Percentiles rank a stretch among this genome's conserved stretches.
Conservation (phyloP, 2,329 filamentous ascomycete species). For the Fusarium chuoi region DNA sequence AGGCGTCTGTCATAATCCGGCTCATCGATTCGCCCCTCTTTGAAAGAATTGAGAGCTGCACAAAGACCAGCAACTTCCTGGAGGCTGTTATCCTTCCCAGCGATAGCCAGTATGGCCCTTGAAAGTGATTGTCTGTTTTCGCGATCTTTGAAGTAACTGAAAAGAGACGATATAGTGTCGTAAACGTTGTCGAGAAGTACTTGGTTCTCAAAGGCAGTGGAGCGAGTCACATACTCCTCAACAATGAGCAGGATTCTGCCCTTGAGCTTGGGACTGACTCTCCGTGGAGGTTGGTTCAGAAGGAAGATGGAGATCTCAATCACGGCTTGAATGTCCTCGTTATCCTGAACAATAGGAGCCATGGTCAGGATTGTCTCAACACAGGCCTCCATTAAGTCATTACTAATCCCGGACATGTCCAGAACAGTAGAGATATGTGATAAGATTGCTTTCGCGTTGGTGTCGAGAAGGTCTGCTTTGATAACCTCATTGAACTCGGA, state of each 20-base stretch:
- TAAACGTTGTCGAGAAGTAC: slow-evolving; percentile 73
- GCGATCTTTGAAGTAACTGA: slow-evolving; percentile 89
- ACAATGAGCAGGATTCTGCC: slow-evolving; percentile 82
- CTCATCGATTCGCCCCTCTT: slow-evolving; percentile 77
- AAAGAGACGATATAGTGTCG: slow-evolving; percentile 80
- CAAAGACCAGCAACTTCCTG: slow-evolving; percentile 75
- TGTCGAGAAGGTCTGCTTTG: slow-evolving; percentile 64
- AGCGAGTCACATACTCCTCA: slow-evolving; percentile 79
- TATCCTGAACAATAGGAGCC: slow-evolving; percentile 73
- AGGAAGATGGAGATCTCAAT: slow-evolving; percentile 84
- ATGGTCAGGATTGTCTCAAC: slow-evolving; percentile 83
- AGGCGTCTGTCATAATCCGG: slow-evolving; percentile 88
- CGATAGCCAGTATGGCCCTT: slow-evolving; percentile 76
- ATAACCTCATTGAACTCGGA: slow-evolving; percentile 68
- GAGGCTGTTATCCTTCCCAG: slow-evolving; percentile 70
- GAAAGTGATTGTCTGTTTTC: slow-evolving; percentile 79
- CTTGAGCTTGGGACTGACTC: slow-evolving; percentile 86
- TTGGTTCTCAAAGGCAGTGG: slow-evolving; percentile 55
- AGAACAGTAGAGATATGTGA: slow-evolving; percentile 76
- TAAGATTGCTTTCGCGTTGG: slow-evolving; percentile 69
- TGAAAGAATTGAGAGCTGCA: slow-evolving; percentile 82
- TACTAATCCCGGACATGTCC: slow-evolving; percentile 68
- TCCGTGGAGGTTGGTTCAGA: slow-evolving; percentile 83
- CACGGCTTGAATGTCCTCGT: slow-evolving; percentile 78
- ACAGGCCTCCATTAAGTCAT: slow-evolving; percentile 80